Evolutionary conservation across 805 yeast species (phyloP), one percentile per base, ranked within the genome.

Genomic region (Candida ponderosae): DNA sequence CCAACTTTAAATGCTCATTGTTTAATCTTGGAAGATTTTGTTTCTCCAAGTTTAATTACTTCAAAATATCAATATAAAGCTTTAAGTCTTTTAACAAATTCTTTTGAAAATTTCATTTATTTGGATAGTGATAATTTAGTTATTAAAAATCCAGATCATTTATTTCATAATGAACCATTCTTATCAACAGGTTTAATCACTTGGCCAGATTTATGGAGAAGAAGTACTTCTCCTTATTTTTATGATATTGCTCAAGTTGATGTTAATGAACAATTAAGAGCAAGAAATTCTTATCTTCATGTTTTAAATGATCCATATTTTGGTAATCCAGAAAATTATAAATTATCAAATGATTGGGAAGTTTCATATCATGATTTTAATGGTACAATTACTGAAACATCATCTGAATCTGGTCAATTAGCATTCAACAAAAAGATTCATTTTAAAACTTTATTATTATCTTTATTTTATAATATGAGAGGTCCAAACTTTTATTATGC

Each of bases 51-150:
- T 24, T 24, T 24, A 7, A 24, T 9, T 7, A 66, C 73, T 38
- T 57, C 76, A 28, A 58, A 65, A 56, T 84, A 76, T 54, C 89
- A 83, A 47, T 72, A 70, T 51, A 84, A 84, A 54, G 68, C 79
- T 0, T 65, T 84, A 38, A 84, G 93, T 0, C 50, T 86, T 18
- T 60, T 85, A 41, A 74, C 81, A n/a, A 81, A 90, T 2, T 68
- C 79, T 29, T 86, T 85, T 57, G 82, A 83, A 47, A 76, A 82
- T 44, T 77, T 81, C 14, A 63, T 84, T 46, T 65, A 82, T 34
- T 55, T 84, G 45, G 96, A 86, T 53, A 75, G 88, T 33, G 95
- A 86, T 58, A 76, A 81, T 41, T 66, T 79, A 43, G 81, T 86
- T 0, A 65, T 78, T 6, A 60, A 59, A 41, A 67, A 74, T 31